These are phyloP conservation scores for Thalassiosira delicatula DNA, from an alignment of 352 stramenopile genomes.

Conservation along the genomic window DNA sequence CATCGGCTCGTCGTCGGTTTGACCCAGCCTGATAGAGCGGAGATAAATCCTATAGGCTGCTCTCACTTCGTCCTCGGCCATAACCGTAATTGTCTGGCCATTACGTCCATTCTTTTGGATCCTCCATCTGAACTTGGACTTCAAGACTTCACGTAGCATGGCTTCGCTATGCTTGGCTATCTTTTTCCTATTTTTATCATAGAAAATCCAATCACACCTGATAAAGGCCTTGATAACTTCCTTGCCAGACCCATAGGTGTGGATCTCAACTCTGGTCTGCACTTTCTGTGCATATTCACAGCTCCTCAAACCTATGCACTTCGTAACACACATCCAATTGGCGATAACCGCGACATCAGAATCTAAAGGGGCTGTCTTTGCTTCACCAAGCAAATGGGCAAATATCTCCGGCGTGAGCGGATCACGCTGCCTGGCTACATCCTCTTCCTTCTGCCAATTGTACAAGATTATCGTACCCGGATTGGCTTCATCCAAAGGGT, in stretches of 20 bases:
- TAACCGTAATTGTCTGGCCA: not conserved
- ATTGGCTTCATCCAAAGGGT: not conserved
- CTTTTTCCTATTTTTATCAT: not conserved
- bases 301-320: not conserved
- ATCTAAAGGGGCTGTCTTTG: not conserved
- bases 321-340: not conserved
- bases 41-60: not conserved
- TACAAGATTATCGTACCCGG: not conserved
- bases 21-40: not conserved
- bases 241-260: not conserved
- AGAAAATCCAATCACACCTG: not conserved
- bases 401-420: slow-evolving; percentile 12
- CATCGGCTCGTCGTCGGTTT: not conserved
- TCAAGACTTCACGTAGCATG: not conserved
- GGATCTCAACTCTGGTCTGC: not conserved
- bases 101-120: not conserved
- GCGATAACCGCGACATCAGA: not conserved
- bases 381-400: not conserved
- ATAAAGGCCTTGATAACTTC: not conserved
- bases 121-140: not conserved
- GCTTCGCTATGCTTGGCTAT: not conserved
- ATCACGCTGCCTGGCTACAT: slow-evolving; percentile 16
- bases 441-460: slow-evolving; percentile 17
- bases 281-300: not conserved
- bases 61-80: not conserved